Conservation (phyloP, 78 protist species). For the Acrasis kona region DNA sequence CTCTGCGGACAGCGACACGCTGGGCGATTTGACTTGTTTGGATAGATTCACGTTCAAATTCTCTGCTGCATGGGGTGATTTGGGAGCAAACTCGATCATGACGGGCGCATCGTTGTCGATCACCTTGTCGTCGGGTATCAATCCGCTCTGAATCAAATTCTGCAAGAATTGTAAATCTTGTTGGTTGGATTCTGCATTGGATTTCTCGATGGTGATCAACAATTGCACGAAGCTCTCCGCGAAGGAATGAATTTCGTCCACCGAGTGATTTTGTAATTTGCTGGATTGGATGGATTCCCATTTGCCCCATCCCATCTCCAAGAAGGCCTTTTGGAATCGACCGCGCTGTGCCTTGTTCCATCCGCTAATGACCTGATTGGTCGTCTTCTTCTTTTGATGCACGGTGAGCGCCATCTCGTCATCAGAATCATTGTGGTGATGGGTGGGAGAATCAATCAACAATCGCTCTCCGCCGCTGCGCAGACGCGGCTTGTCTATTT, state of each 20-base stretch:
- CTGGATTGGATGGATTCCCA: neutral
- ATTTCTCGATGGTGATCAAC: neutral
- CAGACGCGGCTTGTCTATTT: too few relatives aligned
- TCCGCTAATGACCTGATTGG: neutral
- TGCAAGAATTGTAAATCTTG: neutral
- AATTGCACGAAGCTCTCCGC: neutral
- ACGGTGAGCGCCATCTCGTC: neutral
- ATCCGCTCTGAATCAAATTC: neutral
- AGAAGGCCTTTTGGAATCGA: neutral
- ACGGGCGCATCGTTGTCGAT: neutral
- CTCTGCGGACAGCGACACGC: neutral
- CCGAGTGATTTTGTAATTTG: neutral
- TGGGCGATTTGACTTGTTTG: neutral
- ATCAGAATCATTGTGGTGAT: neutral
- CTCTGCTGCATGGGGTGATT: too few relatives aligned
- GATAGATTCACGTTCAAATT: neutral
- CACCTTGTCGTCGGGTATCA: neutral
- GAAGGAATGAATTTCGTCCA: neutral
- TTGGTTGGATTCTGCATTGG: neutral
- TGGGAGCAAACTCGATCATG: too few relatives aligned
- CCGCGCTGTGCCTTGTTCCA: neutral
- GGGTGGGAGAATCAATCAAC: neutral
- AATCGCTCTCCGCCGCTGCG: neutral
- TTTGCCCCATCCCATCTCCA: neutral
- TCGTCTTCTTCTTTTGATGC: neutral